These are phyloP conservation scores for Zizania latifolia DNA, from an alignment of 176 grass and related monocot species.

Conservation along the genomic window DNA sequence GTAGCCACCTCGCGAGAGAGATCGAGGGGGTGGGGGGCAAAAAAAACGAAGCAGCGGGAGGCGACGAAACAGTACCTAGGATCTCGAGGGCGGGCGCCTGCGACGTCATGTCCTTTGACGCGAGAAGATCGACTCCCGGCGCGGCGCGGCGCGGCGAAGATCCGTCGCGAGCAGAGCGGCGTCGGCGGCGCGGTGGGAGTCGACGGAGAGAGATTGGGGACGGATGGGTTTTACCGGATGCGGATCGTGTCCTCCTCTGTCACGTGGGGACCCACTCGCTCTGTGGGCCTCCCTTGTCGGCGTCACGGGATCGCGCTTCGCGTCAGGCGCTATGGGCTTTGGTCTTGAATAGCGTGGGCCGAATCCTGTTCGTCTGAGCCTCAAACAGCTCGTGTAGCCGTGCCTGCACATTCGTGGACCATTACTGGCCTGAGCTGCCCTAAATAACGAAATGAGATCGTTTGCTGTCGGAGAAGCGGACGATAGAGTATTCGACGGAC, in stretches of 20 bases:
- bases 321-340: not conserved
- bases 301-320: not conserved
- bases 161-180: conserved; percentile 19
- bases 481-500: no score
- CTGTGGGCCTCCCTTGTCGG: not conserved
- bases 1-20: not conserved
- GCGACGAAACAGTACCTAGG: conserved; percentile 36
- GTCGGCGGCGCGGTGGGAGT: conserved; percentile 24
- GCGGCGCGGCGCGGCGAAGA: conserved; percentile 7
- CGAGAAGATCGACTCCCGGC: no score
- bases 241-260: not conserved
- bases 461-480: no score
- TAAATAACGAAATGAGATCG: no score
- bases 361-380: no score
- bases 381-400: no score
- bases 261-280: not conserved
- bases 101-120: conserved; percentile 35
- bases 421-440: no score
- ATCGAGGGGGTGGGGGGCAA: no score
- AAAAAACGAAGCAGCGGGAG: not conserved
- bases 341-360: not conserved
- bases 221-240: conserved; percentile 13
- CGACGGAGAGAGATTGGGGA: conserved; percentile 30
- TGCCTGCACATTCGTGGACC: no score
- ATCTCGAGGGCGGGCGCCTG: conserved; percentile 38